These are phyloP conservation scores for Annona squamosa DNA, from an alignment of 164 flowering plant genomes.

Conservation along the genomic window DNA sequence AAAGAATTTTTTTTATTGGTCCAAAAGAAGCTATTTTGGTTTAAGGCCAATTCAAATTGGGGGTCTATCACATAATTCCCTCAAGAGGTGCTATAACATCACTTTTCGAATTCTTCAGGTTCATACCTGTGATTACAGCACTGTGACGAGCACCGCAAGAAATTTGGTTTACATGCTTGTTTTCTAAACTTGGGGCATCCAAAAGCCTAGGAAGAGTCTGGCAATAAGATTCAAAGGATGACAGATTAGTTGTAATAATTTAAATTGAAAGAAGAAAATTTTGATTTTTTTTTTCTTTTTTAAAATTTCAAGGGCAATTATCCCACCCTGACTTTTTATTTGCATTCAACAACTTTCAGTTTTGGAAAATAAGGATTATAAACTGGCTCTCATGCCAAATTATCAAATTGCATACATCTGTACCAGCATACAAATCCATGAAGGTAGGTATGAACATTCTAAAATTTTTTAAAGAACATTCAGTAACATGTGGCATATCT, in stretches of 20 bases:
- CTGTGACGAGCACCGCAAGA: constrained; percentile 95
- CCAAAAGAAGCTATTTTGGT: too few species aligned
- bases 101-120: background rate
- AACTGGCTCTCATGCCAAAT: background rate
- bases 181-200: constrained; percentile 74
- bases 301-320: background rate
- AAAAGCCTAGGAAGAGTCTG: constrained; percentile 81
- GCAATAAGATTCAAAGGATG: constrained; percentile 4
- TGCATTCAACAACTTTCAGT: background rate
- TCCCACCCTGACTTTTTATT: background rate
- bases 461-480: too few species aligned
- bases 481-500: too few species aligned
- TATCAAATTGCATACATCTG: background rate
- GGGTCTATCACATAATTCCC: background rate
- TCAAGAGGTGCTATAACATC: background rate
- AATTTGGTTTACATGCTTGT: constrained; percentile 46
- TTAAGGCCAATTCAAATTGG: too few species aligned
- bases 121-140: constrained; percentile 67
- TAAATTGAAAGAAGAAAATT: background rate
- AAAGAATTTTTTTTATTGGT: too few species aligned
- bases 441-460: background rate
- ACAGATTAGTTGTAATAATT: background rate
- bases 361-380: background rate
- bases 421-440: background rate
- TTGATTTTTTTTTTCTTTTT: background rate